A percentile compares a stretch with the other conserved stretches of the same genome.
phyloP scores from a whole-genome alignment of 352 stramenopile species.

The Phytophthora hybrid region DNA sequence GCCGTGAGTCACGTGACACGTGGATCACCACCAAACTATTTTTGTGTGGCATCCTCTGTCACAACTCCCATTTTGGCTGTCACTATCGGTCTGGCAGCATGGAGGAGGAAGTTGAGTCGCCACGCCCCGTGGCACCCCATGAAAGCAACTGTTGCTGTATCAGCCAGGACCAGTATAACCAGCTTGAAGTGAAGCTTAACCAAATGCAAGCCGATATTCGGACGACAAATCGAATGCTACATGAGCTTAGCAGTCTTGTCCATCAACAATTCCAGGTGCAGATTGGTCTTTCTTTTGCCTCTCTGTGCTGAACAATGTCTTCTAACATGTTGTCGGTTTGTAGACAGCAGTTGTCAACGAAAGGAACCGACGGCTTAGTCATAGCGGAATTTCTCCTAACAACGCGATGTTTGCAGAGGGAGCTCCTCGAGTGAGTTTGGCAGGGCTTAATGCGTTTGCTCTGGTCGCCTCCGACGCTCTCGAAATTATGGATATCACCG shows the following conservation, averaged over 20 bases:
- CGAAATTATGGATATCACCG: neutral
- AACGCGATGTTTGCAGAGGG: constrained; percentile 5
- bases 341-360: neutral
- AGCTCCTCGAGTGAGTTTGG: neutral
- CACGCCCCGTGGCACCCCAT: neutral
- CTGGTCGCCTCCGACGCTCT: neutral
- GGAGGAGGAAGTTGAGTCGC: constrained; percentile 3
- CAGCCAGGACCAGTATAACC: constrained; percentile 1
- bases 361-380: constrained; percentile 5
- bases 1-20: neutral
- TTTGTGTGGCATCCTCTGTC: neutral
- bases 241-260: constrained; percentile 17
- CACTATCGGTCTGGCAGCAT: neutral
- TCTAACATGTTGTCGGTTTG: neutral
- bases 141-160: constrained; percentile 5
- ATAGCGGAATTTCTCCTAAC: neutral
- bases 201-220: constrained; percentile 20
- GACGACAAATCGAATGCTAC: constrained; percentile 12
- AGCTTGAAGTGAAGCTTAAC: constrained; percentile 17
- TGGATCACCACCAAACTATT: neutral
- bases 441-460: constrained; percentile 2
- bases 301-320: neutral
- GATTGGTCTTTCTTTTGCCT: neutral
- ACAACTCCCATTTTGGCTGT: neutral
- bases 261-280: constrained; percentile 14